Conservation (phyloP, 768 basidiomycete genomes). For the Leccinum boreale region DNA sequence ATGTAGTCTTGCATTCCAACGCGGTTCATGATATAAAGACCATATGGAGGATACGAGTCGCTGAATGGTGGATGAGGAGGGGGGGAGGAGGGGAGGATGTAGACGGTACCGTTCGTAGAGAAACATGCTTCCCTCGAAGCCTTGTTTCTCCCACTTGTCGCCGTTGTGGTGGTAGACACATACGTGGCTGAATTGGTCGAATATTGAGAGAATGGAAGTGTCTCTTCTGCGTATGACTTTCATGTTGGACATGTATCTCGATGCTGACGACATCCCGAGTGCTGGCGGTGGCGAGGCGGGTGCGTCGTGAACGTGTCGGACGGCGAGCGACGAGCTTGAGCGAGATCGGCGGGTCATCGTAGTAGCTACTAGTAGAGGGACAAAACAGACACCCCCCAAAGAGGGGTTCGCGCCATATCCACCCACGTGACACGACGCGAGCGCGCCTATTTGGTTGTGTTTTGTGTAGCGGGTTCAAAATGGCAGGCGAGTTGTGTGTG, state of each 20-base stretch:
- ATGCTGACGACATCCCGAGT: constrained; percentile 58
- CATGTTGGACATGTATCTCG: constrained; percentile 73
- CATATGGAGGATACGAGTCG: constrained; percentile 76
- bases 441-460: constrained; percentile 36
- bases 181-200: constrained; percentile 87
- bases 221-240: constrained; percentile 77
- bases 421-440: constrained; percentile 36
- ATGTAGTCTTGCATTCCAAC: constrained; percentile 71
- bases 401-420: constrained; percentile 14
- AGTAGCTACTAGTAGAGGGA: no score
- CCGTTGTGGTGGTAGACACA: constrained; percentile 77
- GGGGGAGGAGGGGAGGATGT: background rate
- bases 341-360: constrained; percentile 23
- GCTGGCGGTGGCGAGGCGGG: constrained; percentile 6
- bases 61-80: constrained; percentile 34
- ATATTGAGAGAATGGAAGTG: constrained; percentile 73
- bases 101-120: constrained; percentile 70
- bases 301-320: constrained; percentile 9
- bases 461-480: constrained; percentile 38
- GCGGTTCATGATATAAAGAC: constrained; percentile 81
- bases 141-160: constrained; percentile 77
- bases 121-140: constrained; percentile 87
- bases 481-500: constrained; percentile 21
- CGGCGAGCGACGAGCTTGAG: constrained; percentile 25
- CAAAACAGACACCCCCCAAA: constrained; percentile 1